Conservation (phyloP, 1,284 basidiomycete genomes). For the Rhodotorula glutinis region DNA sequence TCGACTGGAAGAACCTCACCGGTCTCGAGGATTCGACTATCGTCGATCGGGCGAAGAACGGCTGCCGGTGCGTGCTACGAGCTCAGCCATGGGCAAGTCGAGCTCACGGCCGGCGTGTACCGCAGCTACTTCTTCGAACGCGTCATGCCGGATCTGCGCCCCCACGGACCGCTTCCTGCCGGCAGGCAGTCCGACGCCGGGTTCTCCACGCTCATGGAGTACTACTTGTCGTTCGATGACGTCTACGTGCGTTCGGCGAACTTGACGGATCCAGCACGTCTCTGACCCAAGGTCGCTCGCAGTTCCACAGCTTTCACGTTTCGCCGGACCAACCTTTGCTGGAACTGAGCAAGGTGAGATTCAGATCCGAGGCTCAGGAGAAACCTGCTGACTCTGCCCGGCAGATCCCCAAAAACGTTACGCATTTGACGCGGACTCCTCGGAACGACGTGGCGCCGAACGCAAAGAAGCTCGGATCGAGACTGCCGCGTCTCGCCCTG, state of each 20-base stretch:
- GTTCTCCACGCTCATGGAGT: slow-evolving; percentile 61
- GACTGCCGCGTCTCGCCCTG: slow-evolving; percentile 60
- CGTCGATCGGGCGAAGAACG: slow-evolving; percentile 63
- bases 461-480: slow-evolving; percentile 19
- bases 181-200: slow-evolving; percentile 55
- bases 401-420: slow-evolving; percentile 4
- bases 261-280: not conserved
- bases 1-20: slow-evolving; percentile 52
- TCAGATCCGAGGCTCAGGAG: not conserved
- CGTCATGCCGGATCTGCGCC: slow-evolving; percentile 6
- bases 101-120: not conserved
- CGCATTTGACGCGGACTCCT: slow-evolving; percentile 42
- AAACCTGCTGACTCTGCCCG: not conserved
- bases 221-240: slow-evolving; percentile 39
- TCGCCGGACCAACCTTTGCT: slow-evolving; percentile 67
- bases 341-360: slow-evolving; percentile 57
- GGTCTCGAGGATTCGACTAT: slow-evolving; percentile 62
- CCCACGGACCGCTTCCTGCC: not conserved
- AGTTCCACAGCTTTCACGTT: slow-evolving; percentile 59
- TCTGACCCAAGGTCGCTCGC: slow-evolving; percentile 47
- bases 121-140: slow-evolving; percentile 6
- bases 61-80: slow-evolving; percentile 52
- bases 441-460: slow-evolving; percentile 6
- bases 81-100: not conserved
- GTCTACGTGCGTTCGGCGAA: not conserved